Evolutionary conservation across 495 filamentous ascomycete genomes (phyloP).

Genomic region (Extremus antarcticus): DNA sequence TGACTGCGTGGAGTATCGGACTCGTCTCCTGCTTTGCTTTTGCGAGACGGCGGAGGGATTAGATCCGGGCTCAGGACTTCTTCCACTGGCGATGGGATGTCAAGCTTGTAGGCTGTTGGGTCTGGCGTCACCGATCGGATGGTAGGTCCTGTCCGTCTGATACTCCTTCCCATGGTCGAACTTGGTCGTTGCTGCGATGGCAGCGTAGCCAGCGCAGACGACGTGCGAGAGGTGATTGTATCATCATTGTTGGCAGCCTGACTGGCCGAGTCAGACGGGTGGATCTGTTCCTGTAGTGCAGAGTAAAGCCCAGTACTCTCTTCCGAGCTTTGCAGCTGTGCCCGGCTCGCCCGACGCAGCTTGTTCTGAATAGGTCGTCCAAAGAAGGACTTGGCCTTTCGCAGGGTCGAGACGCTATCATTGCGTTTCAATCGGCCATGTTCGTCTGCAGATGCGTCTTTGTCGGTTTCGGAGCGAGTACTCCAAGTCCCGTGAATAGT

Average conservation of each 20-base stretch:
- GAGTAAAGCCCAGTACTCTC: slow-evolving; percentile 61
- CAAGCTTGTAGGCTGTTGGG: slow-evolving; percentile 6
- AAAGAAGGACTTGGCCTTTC: slow-evolving; percentile 18
- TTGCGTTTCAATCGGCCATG: slow-evolving; percentile 17
- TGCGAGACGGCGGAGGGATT: background rate
- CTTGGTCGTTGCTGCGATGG: slow-evolving; percentile 12
- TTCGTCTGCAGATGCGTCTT: slow-evolving; percentile 58
- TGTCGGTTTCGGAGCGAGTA: slow-evolving; percentile 37
- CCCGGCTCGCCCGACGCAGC: slow-evolving; percentile 25
- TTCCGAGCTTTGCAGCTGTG: slow-evolving; percentile 32
- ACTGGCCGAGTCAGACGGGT: slow-evolving; percentile 9
- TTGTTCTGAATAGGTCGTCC: slow-evolving; percentile 12
- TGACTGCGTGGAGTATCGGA: background rate
- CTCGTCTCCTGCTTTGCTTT: background rate
- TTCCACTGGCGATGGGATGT: slow-evolving; percentile 11
- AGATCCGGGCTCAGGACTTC: slow-evolving; percentile 14
- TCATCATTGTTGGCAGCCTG: background rate
- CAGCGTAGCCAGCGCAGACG: slow-evolving; percentile 10
- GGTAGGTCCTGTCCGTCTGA: slow-evolving; percentile 10
- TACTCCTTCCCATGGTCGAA: slow-evolving; percentile 1
- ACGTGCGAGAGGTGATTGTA: background rate
- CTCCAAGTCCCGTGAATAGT: slow-evolving; percentile 40
- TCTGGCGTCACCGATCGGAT: slow-evolving; percentile 20
- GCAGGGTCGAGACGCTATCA: slow-evolving; percentile 12
- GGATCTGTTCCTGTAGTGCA: slow-evolving; percentile 59